These are phyloP conservation scores for Alloteropsis semialata DNA, from an alignment of 176 grass and related monocot genomes.

Conservation along the genomic window DNA sequence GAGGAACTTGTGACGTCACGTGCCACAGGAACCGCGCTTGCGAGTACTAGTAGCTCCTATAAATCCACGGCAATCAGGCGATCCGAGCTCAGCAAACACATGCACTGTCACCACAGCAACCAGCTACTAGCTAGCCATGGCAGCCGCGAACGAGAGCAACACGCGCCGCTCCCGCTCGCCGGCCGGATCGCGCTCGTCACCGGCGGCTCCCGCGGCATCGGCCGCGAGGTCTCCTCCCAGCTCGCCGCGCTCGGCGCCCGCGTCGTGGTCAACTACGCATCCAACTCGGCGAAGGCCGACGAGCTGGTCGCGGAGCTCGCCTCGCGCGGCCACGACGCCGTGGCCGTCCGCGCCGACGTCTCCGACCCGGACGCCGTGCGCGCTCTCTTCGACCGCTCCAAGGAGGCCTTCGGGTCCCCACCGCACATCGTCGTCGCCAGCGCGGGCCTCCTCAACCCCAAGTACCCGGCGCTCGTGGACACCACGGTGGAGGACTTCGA, in stretches of 20 bases:
- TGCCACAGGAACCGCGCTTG: too few species aligned
- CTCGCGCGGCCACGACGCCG: constrained; percentile 8
- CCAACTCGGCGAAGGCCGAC: constrained; percentile 40
- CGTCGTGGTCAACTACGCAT: constrained; percentile 60
- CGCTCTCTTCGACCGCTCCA: constrained; percentile 61
- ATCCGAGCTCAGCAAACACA: too few species aligned
- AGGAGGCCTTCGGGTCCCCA: constrained; percentile 48
- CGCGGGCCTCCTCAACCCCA: constrained; percentile 47
- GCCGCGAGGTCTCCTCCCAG: constrained; percentile 52
- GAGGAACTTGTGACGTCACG: too few species aligned
- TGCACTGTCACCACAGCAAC: too few species aligned
- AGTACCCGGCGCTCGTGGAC: constrained; percentile 54
- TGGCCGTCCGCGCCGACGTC: constrained; percentile 50
- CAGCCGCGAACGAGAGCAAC: too few species aligned
- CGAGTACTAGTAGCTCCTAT: too few species aligned
- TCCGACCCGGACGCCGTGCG: constrained; percentile 15
- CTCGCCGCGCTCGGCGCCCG: constrained; percentile 66
- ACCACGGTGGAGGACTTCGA: constrained; percentile 74
- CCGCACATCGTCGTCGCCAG: constrained; percentile 55
- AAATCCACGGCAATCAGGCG: too few species aligned
- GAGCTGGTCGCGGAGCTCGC: constrained; percentile 46
- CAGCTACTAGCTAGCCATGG: too few species aligned
- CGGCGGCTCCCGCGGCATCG: constrained; percentile 68
- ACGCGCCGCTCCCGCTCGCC: constrained; percentile 36
- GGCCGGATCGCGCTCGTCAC: constrained; percentile 64